Base-by-base conservation (phyloP, 768 basidiomycete genomes). In the Cystobasidium ongulense region DNA sequence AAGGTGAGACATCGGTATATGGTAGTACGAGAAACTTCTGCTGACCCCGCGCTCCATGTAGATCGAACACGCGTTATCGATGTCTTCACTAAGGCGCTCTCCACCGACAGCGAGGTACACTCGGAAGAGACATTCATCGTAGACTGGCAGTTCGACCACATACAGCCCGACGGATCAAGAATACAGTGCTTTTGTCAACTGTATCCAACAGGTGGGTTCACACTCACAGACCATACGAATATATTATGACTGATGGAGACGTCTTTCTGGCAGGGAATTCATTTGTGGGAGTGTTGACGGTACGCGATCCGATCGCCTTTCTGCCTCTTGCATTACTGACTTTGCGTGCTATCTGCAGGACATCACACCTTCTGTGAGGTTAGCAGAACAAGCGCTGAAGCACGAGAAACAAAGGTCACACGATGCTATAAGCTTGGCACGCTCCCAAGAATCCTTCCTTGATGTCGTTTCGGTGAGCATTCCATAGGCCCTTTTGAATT, bases 381-480 rank as follows among this genome's bases (percentile, higher is more conserved):
- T 64, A 36, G 41, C 63, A 35, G 63, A 64, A 35, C 63, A 64
- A 23, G 31, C 63, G 3, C 31, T 64, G 3, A 11, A 38, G 18
- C 63, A 64, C 35, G 63, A 64, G 63, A 64, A 64, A 36, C 63
- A 64, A 25, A 27, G 63, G 11, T 25, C 63, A 11, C 35, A 38
- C 36, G 63, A 64, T 43, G 63, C 63, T 36, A 38, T 64, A 7
- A 64, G 36, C 38, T 25, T 64, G 4, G 63, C 63, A 25, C 63
- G 63, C 35, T 64, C 63, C 7, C 63, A 64, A 41, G 63, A 64
- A 38, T 21, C 63, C 2, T 64, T 64, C 23, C 41, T 64, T 25
- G 63, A 64, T 25, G 63, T 64, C 33, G 63, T 64, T 5, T 38
- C 36, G 5, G 63, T 64, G 38, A 41, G 63, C 38, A 27, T 5